Base-by-base conservation (phyloP, 2,329 filamentous ascomycete genomes). In the Blumeriella jaapii region DNA sequence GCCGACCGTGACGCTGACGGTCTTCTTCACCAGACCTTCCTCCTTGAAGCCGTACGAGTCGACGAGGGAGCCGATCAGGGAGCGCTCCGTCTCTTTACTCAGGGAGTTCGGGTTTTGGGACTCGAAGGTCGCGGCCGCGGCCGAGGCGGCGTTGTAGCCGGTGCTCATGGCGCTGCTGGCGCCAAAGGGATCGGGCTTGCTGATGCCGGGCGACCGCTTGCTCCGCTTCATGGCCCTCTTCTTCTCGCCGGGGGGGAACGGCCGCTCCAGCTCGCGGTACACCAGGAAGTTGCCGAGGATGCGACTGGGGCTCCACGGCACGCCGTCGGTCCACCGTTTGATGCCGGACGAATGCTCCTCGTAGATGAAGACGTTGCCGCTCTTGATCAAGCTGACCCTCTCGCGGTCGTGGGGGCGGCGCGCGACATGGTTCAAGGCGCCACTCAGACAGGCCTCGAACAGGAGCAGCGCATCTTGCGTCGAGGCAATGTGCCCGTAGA, bases 281-380 rank as follows among this genome's bases (percentile, higher is more conserved):
- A 91, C 95, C 39, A 98, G 62, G 59, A 98, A 98, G 63, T 91
- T 96, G 34, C 91, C 91, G 0, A 91, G 93, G 2, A 96, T 91
- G 37, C 91, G 75, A 61, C 87, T 93, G 0, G 87, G 87, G 48
- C 83, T 93, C 87, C 87, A 95, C 5, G 80, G 78, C 8, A 89
- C 74, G 10, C 87, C 86, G 49, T 95, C 87, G 0, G 86, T 94
- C 87, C 87, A 95, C 37, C 87, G 71, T 62, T 93, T 93, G 61
- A 94, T 93, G 4, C 85, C 85, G 0, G 86, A 93, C 0, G 83
- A 78, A 18, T 47, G 41, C 56, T 94, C 85, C 53, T 93, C 85
- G 57, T 94, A 95, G 46, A 94, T 83, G 59, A 94, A 91, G 29
- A 94, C 73, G 47, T 81, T 80, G 22, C 87, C 87, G 48, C 84